Evolutionary conservation across 148 eudicot species (phyloP).

Genomic region (Pharnaceum exiguum): DNA sequence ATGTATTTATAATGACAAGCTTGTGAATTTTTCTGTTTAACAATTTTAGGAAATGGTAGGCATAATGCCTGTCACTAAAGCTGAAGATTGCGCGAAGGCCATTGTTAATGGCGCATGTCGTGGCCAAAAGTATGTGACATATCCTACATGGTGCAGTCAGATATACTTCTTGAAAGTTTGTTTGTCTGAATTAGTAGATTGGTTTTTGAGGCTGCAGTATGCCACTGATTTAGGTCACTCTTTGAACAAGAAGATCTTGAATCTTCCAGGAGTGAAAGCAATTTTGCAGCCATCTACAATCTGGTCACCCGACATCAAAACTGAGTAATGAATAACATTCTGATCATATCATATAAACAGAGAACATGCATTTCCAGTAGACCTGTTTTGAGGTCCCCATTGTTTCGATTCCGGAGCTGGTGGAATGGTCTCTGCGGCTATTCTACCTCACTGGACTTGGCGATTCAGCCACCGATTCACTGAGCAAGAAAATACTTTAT

Average conservation of each 20-base stretch:
- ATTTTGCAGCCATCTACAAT: constrained; percentile 41
- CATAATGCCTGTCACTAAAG: constrained; percentile 35
- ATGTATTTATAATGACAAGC: not conserved
- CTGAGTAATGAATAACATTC: no score
- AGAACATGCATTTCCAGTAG: no score
- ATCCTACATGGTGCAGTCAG: constrained; percentile 51
- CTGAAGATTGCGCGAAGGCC: constrained; percentile 38
- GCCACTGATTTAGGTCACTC: constrained; percentile 45
- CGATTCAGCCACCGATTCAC: not conserved
- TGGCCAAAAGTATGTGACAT: constrained; percentile 45
- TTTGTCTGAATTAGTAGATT: constrained; percentile 49
- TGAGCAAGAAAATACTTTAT: constrained; percentile 24
- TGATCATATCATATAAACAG: no score
- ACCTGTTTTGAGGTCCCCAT: no score
- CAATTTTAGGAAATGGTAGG: constrained; percentile 41
- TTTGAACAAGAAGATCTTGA: constrained; percentile 41
- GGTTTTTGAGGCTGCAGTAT: constrained; percentile 25
- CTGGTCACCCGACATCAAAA: not conserved
- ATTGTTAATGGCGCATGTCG: constrained; percentile 49
- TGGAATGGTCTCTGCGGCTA: constrained; percentile 10
- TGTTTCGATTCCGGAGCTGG: constrained; percentile 29
- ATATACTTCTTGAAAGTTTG: constrained; percentile 34
- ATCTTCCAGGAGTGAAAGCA: constrained; percentile 38
- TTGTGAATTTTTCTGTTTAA: not conserved
- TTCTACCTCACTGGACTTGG: constrained; percentile 12